Evolutionary conservation across 352 stramenopile genomes (phyloP), one percentile per base, ranked within the genome.

Genomic region (Phytophthora podocarpi): DNA sequence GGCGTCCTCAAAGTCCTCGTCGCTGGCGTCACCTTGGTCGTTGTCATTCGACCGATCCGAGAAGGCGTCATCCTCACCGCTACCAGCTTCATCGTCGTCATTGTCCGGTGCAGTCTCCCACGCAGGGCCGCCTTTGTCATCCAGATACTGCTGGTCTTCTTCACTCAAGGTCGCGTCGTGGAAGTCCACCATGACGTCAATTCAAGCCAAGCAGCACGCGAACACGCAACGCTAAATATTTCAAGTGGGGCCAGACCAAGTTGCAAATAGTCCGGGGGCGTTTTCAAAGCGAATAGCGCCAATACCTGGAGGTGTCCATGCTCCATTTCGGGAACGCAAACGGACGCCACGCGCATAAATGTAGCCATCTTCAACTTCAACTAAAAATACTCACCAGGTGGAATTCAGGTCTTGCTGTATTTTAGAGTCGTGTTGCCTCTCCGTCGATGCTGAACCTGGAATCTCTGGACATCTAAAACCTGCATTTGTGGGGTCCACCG

Each of bases 1-100:
- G 8, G 62, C 61, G 43, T 76, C 67, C 23, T 74, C 67, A n/a
- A 78, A 80, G 30, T 78, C 63, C 7, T 64, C 63, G 32, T 66
- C 53, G 35, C 62, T 73, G 27, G 16, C 21, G 2, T 76, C 67
- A 0, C 70, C 58, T 3, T 62, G 46, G 11, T 52, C 52, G 28
- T 40, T 45, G n/a, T 47, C 32, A 9, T n/a, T 51, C 6, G 36
- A 59, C 28, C 24, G 28, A 27, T 47, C 49, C 7, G 39, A 66
- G 28, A 49, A 56, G 5, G 21, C 48, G 3, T 74, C 61, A 2
- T 51, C 28, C 6, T 58, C 66, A 2, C 51, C 50, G n/a, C 48
- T 59, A 37, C 16, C 35, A 27, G 12, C 30, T 37, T 51, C 62
- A 26, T 64, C 57, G n/a, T 62, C 66, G 24, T 73, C 70, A 15